Conservation (phyloP, 108 stramenopile species). For the Cyclotella baltica region DNA sequence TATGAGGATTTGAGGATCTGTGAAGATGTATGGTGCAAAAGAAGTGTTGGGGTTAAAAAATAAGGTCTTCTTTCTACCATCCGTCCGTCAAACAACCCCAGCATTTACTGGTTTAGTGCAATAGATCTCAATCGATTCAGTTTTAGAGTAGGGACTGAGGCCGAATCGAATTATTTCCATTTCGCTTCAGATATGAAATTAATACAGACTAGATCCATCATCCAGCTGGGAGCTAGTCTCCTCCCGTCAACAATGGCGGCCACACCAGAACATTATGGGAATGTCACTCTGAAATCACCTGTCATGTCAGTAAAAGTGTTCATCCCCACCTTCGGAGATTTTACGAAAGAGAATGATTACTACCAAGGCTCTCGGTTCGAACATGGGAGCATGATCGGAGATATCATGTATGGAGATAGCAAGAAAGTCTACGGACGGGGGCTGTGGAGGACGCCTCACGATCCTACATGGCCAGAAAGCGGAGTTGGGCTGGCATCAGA, state of each 20-base stretch:
- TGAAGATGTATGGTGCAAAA: too few relatives aligned
- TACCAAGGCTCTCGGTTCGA: conserved; percentile 80
- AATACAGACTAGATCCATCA: background rate
- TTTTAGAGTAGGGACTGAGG: too few relatives aligned
- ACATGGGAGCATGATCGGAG: conserved; percentile 81
- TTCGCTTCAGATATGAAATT: too few relatives aligned
- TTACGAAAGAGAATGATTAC: conserved; percentile 44
- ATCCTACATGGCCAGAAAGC: conserved; percentile 82
- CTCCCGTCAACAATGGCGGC: conserved; percentile 3
- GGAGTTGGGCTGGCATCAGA: conserved; percentile 84
- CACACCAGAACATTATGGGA: conserved; percentile 35
- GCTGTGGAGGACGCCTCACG: conserved; percentile 75
- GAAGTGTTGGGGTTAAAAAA: too few relatives aligned
- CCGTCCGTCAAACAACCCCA: too few relatives aligned
- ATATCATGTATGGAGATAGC: conserved; percentile 45
- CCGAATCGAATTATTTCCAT: too few relatives aligned
- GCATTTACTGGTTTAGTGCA: too few relatives aligned
- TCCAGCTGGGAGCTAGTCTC: background rate
- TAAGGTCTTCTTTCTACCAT: too few relatives aligned
- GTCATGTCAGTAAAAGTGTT: conserved; percentile 58
- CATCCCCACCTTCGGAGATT: conserved; percentile 46
- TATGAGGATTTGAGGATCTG: too few relatives aligned
- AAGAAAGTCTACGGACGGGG: conserved; percentile 63
- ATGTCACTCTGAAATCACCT: conserved; percentile 63
- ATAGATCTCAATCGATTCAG: too few relatives aligned